Base-by-base conservation (phyloP, 2,329 filamentous ascomycete species). In the Cladorrhinum sp. region DNA sequence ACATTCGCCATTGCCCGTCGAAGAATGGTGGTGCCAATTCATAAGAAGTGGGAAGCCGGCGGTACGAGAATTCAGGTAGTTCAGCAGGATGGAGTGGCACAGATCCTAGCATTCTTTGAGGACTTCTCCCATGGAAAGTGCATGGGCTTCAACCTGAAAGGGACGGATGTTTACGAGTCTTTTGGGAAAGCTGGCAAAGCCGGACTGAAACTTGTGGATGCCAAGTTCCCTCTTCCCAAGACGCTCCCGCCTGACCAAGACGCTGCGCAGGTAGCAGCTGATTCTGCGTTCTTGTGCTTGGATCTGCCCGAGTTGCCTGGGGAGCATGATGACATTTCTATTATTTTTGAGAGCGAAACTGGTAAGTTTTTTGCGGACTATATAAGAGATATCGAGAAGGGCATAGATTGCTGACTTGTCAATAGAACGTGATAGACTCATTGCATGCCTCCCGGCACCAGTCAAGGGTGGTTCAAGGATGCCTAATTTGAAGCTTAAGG, bases 11-110 rank as follows among this genome's bases (percentile, higher is more conserved):
- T 96, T 65, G 87, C 92, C 1, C 86, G 92, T 27, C 86, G 91
- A 53, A 85, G 91, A 66, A 95, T 93, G 88, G 91, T 96, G 12
- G 91, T 96, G 16, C 91, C 91, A 0, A 93, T 96, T 66, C 90
- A 96, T 77, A 96, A 96, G 77, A 95, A 95, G 74, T 96, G 91
- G 91, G 92, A 96, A 71, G 90, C 92, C 2, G 85, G 82, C n/a
- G 83, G 82, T 38, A 91, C 91, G 8, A 86, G 93, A 36, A 79
- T 96, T 7, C 92, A 96, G 72, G 81, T 96, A 38, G 85, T 96
- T 36, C 81, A 86, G 65, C 87, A 89, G 65, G 90, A 92, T 64
- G 90, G 86, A 69, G 83, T 89, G 13, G 75, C 90, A 22, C 91
- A 96, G 72, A 78, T 97, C 27, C 77, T 96, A 22, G 92, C 88